phyloP scores from a whole-genome alignment of 2,329 filamentous ascomycete species.

The Aureobasidium musti region DNA sequence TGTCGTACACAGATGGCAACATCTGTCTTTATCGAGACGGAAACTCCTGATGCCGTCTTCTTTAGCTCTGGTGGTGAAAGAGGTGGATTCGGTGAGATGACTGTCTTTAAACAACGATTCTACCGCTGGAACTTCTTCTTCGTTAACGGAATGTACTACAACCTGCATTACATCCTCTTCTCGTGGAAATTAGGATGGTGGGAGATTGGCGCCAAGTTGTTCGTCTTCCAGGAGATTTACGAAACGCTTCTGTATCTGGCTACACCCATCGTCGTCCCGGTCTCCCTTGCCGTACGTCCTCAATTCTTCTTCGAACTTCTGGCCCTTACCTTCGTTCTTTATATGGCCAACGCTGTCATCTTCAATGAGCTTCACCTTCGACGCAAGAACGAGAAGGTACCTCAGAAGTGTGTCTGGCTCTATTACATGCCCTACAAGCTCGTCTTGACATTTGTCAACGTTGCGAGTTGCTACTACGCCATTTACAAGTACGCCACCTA shows the following conservation, averaged over 20 bases:
- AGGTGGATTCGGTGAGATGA: constrained; percentile 57
- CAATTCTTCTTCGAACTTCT: constrained; percentile 46
- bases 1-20: constrained; percentile 54
- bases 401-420: constrained; percentile 43
- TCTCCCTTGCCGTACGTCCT: constrained; percentile 48
- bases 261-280: constrained; percentile 51
- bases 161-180: constrained; percentile 51
- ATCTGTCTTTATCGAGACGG: constrained; percentile 55
- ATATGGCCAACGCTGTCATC: constrained; percentile 48
- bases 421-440: constrained; percentile 54
- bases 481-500: constrained; percentile 49
- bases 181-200: constrained; percentile 54
- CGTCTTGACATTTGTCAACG: constrained; percentile 50
- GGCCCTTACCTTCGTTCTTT: constrained; percentile 45
- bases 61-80: constrained; percentile 45
- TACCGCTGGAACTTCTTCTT: constrained; percentile 58
- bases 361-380: constrained; percentile 55
- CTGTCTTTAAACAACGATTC: constrained; percentile 55
- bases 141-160: constrained; percentile 53
- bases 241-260: constrained; percentile 52
- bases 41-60: constrained; percentile 52
- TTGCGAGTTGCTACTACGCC: constrained; percentile 39
- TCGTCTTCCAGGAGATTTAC: constrained; percentile 46
- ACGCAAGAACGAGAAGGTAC: constrained; percentile 48
- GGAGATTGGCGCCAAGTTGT: constrained; percentile 53